phyloP scores from a whole-genome alignment of 2,329 filamentous ascomycete species.

The Aphanocladium album region DNA sequence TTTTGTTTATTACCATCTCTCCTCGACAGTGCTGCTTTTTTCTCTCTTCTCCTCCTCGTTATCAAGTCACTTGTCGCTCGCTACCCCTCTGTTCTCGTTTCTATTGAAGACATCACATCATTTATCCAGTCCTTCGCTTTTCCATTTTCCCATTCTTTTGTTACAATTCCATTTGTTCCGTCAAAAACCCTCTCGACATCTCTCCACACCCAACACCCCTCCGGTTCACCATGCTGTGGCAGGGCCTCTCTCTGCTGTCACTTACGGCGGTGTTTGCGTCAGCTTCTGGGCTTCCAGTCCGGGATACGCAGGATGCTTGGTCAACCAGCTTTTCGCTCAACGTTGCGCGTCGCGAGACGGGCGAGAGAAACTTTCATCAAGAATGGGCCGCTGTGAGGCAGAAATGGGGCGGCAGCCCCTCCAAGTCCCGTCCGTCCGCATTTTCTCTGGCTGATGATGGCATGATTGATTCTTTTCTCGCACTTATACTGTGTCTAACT shows the following conservation, averaged over 20 bases:
- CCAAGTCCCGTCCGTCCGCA: constrained; percentile 16
- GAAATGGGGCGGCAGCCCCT: constrained; percentile 29
- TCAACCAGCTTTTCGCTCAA: constrained; percentile 24
- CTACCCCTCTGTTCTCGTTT: background rate
- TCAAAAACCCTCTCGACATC: background rate
- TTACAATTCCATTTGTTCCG: background rate
- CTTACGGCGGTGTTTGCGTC: constrained; percentile 16
- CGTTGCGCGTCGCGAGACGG: constrained; percentile 18
- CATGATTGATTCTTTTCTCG: too few relatives aligned
- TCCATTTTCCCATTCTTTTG: background rate
- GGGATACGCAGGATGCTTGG: background rate
- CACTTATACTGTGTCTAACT: background rate
- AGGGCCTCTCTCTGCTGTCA: constrained; percentile 5
- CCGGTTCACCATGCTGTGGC: constrained; percentile 1
- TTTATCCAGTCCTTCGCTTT: background rate
- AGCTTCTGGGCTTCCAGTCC: constrained; percentile 15
- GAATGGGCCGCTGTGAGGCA: constrained; percentile 29
- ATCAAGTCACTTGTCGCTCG: background rate
- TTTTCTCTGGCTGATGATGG: constrained; percentile 28
- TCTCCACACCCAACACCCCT: background rate
- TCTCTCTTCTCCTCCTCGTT: background rate
- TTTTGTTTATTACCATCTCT: background rate
- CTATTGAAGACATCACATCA: background rate
- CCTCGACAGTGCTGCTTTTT: background rate
- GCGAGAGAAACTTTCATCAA: constrained; percentile 27